Evolutionary conservation across 495 filamentous ascomycete genomes (phyloP), one percentile per base, ranked within the genome.

Genomic region (Penicillium dipodomyicola): DNA sequence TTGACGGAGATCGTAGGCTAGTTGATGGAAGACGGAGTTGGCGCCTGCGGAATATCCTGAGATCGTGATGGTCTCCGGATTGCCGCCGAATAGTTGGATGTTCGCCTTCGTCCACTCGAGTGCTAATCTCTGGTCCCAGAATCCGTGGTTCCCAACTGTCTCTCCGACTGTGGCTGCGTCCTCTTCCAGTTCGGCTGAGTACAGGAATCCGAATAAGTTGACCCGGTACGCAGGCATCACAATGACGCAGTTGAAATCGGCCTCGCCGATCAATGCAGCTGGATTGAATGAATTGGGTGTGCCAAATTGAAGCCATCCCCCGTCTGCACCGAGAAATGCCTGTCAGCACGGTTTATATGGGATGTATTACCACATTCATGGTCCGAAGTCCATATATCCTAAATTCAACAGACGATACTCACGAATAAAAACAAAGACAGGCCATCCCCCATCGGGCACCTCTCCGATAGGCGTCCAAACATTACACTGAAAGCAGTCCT

Each of bases 201-300:
- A 77, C 22, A 89, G 63, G 65, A 90, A 91, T 1, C 87, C 87
- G 25, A 91, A 77, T 0, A 86, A 74, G 11, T 84, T 84, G 19
- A 90, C 69, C 3, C 87, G 81, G 61, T 90, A 90, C 57, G 85
- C 87, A 54, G 87, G 85, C 67, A 82, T 83, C 32, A 89, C 72
- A 19, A 82, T 67, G 17, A 90, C 74, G 39, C 86, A 69, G n/a
- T 74, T 70, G 52, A 79, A 71, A 10, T 73, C 54, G 54, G 81
- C 54, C 64, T 81, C 63, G 64, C 75, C 56, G 60, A 77, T 75
- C 70, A 87, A 12, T 12, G 84, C 79, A 45, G 73, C 77, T 0
- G 75, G 73, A 48, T 68, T 68, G 56, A 75, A 74, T 12, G 54
- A 52, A 56, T 84, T 83, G 0, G 82, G 72, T 2, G 63, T 66